These are phyloP conservation scores for Pythium vanterpoolii DNA, from an alignment of 352 stramenopile species.

Conservation along the genomic window DNA sequence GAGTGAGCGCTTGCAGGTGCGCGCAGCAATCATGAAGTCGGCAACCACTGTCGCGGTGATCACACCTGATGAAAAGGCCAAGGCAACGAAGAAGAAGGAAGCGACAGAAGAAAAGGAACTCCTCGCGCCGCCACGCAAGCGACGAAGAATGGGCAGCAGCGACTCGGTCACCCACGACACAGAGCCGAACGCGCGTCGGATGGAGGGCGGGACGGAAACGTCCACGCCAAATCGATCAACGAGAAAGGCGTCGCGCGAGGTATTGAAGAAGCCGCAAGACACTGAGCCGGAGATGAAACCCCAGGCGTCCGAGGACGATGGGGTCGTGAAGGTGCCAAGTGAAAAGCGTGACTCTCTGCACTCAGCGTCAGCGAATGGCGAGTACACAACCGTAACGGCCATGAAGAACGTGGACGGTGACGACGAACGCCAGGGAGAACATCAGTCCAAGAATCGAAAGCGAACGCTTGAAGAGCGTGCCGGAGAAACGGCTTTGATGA, in stretches of 20 bases:
- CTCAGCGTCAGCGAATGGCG: not conserved
- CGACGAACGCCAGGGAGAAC: not conserved
- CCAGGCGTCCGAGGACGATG: not conserved
- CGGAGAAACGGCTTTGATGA: not conserved
- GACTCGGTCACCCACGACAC: not conserved
- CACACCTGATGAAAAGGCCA: not conserved
- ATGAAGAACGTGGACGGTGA: not conserved
- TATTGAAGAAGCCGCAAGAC: not conserved
- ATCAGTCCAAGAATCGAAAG: not conserved
- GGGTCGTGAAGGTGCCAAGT: no score
- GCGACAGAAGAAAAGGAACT: not conserved
- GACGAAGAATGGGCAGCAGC: not conserved
- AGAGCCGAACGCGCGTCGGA: not conserved
- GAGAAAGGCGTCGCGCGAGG: not conserved
- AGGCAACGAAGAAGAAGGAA: not conserved
- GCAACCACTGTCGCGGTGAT: not conserved
- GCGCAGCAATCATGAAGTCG: conserved; percentile 13
- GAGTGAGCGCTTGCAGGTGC: conserved; percentile 23
- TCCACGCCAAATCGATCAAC: conserved; percentile 7
- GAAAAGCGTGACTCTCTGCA: no score
- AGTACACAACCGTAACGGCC: not conserved
- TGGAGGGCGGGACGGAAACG: not conserved
- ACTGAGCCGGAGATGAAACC: not conserved
- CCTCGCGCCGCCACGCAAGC: conserved; percentile 2
- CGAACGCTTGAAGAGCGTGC: not conserved